Evolutionary conservation across 1,284 basidiomycete species (phyloP).

Genomic region (Fomes fomentarius): DNA sequence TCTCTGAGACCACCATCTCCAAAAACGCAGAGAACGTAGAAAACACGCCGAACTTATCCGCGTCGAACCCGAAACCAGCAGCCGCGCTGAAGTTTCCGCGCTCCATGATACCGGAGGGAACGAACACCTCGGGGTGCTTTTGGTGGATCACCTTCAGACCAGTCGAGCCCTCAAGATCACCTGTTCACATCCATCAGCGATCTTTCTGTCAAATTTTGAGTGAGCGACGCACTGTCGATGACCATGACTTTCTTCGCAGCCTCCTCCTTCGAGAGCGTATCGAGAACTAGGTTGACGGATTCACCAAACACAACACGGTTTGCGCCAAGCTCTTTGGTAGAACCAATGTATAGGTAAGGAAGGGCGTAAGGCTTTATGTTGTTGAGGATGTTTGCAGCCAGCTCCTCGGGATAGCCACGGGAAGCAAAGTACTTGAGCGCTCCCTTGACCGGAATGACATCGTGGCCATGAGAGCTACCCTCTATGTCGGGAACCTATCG

Average conservation of each 20-base stretch:
- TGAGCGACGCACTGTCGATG: conserved; percentile 70
- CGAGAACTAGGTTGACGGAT: conserved; percentile 77
- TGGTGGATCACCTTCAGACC: conserved; percentile 85
- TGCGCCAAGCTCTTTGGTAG: conserved; percentile 73
- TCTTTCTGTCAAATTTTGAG: no score
- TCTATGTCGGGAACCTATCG: conserved; percentile 65
- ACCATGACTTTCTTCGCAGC: conserved; percentile 82
- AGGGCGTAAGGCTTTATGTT: conserved; percentile 64
- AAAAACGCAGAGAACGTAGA: conserved; percentile 89
- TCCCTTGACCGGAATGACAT: conserved; percentile 79
- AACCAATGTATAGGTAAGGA: conserved; percentile 68
- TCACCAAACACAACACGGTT: conserved; percentile 85
- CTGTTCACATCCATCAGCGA: no score
- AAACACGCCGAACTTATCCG: conserved; percentile 79
- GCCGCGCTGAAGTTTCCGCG: conserved; percentile 67
- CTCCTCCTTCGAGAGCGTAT: conserved; percentile 74
- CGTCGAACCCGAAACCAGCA: conserved; percentile 81
- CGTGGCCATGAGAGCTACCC: conserved; percentile 79
- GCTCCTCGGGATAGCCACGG: conserved; percentile 62
- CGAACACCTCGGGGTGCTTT: conserved; percentile 85
- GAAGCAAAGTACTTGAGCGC: conserved; percentile 73
- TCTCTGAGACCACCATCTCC: conserved; percentile 86
- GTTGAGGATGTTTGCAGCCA: conserved; percentile 56
- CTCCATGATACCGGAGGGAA: conserved; percentile 69
- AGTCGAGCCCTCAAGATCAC: conserved; percentile 85